A percentile compares a stretch with the other conserved stretches of the same genome.
phyloP scores from a whole-genome alignment of 179 eudicot genomes.

The Sideroxylon spinosum region DNA sequence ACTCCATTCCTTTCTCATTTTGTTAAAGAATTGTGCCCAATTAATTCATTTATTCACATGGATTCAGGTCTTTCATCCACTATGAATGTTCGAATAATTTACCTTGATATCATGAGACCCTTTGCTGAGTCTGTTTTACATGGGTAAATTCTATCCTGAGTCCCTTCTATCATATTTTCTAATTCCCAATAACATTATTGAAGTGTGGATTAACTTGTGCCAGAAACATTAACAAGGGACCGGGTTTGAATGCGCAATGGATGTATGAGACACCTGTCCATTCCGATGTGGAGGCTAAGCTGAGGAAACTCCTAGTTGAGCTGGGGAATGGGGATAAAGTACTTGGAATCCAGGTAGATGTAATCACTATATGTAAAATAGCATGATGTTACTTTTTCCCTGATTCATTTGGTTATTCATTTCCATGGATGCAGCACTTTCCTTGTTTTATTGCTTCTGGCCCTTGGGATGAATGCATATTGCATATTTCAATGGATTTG shows the following conservation, averaged over 20 bases:
- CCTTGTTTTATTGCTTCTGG: neutral
- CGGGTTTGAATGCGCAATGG: conserved; percentile 63
- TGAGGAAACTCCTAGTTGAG: conserved; percentile 71
- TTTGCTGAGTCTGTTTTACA: conserved; percentile 95
- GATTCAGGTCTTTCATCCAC: conserved; percentile 84
- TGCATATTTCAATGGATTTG: neutral
- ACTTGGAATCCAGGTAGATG: conserved; percentile 86
- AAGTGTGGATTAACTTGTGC: conserved; percentile 22
- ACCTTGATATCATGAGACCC: conserved; percentile 91
- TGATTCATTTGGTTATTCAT: neutral
- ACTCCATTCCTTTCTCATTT: neutral
- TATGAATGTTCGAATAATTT: conserved; percentile 67
- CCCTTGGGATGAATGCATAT: neutral
- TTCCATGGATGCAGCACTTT: neutral
- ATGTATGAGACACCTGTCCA: conserved; percentile 63
- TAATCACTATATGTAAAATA: neutral
- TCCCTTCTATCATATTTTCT: neutral
- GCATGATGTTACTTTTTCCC: neutral
- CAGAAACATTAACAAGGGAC: conserved; percentile 73
- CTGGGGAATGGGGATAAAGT: conserved; percentile 76
- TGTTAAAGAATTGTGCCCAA: neutral
- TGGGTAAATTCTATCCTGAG: conserved; percentile 44
- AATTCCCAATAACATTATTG: conserved; percentile 9
- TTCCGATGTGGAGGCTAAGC: conserved; percentile 78
- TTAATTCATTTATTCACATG: conserved; percentile 19